Conservation (phyloP, 108 stramenopile species). For the Ochromonas danica region DNA sequence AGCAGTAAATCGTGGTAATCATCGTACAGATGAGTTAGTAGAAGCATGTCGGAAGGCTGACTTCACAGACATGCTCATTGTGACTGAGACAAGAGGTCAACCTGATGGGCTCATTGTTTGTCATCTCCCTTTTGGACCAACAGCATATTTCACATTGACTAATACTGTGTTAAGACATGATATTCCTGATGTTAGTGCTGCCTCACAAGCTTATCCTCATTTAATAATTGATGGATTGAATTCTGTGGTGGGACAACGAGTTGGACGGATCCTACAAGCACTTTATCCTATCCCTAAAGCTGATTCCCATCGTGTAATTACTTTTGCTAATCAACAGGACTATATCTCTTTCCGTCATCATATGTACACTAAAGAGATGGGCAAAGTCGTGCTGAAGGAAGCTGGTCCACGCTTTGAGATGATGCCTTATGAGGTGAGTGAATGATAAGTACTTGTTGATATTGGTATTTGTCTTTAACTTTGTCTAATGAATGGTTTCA, state of each 20-base stretch:
- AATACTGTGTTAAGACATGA: conserved; percentile 91
- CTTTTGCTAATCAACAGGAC: conserved; percentile 90
- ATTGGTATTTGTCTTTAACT: not conserved
- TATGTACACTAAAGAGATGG: conserved; percentile 68
- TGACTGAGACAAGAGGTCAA: conserved; percentile 96
- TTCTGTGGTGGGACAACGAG: conserved; percentile 76
- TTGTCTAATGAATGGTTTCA: not conserved
- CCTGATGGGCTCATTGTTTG: conserved; percentile 95
- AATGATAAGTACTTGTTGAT: conserved; percentile 42
- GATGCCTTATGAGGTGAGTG: conserved; percentile 89
- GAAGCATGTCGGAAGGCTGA: conserved; percentile 78
- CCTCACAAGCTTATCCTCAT: conserved; percentile 92
- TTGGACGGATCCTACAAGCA: conserved; percentile 86
- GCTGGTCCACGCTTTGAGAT: conserved; percentile 98
- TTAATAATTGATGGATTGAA: conserved; percentile 82
- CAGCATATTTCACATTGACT: conserved; percentile 85
- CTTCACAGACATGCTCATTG: conserved; percentile 92
- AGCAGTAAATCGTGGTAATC: conserved; percentile 88
- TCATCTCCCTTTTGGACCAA: conserved; percentile 96
- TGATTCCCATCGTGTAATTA: conserved; percentile 81
- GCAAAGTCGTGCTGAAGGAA: conserved; percentile 82
- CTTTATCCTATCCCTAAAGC: conserved; percentile 87
- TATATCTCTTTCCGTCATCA: conserved; percentile 96
- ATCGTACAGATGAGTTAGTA: conserved; percentile 85
- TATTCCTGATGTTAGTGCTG: conserved; percentile 79